Conservation (phyloP, 2,329 filamentous ascomycete species). For the Fonsecaea monophora region DNA sequence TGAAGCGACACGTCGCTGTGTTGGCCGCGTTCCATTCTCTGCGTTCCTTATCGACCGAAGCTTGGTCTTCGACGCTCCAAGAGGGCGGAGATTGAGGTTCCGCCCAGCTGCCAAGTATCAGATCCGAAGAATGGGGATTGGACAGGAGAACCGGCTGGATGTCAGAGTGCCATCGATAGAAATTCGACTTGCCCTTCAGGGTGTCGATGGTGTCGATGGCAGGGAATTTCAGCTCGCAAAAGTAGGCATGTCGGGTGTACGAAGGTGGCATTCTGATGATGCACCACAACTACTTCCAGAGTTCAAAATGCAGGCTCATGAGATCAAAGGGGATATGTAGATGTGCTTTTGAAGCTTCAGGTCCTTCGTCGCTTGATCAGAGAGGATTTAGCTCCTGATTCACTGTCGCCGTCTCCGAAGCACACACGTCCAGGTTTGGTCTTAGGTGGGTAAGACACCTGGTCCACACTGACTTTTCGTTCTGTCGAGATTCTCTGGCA, state of each 20-base stretch:
- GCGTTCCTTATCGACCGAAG: constrained; percentile 20
- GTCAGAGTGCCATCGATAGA: constrained; percentile 27
- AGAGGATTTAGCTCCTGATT: constrained; percentile 8
- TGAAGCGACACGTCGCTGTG: constrained; percentile 31
- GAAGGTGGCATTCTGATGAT: constrained; percentile 1
- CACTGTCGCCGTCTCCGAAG: constrained; percentile 1
- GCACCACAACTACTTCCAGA: not conserved
- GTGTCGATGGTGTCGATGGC: constrained; percentile 13
- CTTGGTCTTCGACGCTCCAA: not conserved
- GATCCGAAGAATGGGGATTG: constrained; percentile 20
- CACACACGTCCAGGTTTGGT: not conserved
- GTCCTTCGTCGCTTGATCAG: not conserved
- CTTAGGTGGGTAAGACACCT: constrained; percentile 9
- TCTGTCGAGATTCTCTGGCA: not conserved
- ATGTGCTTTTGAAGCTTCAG: not conserved
- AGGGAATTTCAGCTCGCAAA: constrained; percentile 20
- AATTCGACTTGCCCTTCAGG: constrained; percentile 34
- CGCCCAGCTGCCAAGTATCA: constrained; percentile 31
- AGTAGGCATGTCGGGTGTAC: constrained; percentile 12
- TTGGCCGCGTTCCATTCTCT: constrained; percentile 30
- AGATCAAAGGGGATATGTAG: not conserved
- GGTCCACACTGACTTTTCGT: not conserved
- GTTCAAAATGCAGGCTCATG: not conserved
- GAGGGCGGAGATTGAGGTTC: constrained; percentile 16
- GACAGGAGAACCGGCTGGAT: constrained; percentile 32